Evolutionary conservation across 148 eudicot genomes (phyloP), one percentile per base, ranked within the genome.

Genomic region (Rhododendron vialii): DNA sequence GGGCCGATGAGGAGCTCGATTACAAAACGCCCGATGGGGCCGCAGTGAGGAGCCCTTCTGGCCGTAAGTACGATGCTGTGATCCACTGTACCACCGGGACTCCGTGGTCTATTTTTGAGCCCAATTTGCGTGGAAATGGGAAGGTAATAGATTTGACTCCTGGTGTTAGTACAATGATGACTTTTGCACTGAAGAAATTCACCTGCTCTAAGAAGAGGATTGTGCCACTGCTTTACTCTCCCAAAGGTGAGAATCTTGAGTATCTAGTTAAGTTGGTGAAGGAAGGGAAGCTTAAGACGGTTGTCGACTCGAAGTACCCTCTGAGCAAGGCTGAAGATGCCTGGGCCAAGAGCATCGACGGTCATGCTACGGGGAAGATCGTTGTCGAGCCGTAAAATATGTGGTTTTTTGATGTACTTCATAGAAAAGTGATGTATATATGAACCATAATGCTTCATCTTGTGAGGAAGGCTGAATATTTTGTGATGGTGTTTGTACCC

Each of bases 341-440:
- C 55, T 93, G 95, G 95, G 91, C 92, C 35, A 92, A 90, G 90
- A 86, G 87, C 85, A 89, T 91, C 2, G 88, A 88, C 11, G 92
- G 95, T 6, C 95, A 91, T 80, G 95, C 94, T 35, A 92, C 93
- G 30, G 94, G 94, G 45, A 93, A 92, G 87, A 90, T 93, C 45
- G 86, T 93, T 6, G 91, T 91, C 22, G 92, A 93, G 89, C 90
- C 85, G 5, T 35, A 22, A 43, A 41, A 41, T 41, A 41, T 41
- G 43, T 38, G 41, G 15, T 53, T 53, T 53, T 53, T 12, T 53
- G 17, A 14, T 53, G 18, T 53, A 53, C 57, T 53, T 53, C 0
- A 53, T 20, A 53, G 59, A 53, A 14, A 53, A 53, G 3, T 3
- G 15, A 53, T 53, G 18, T 53, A 20, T 3, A 17, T 14, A 3